Base-by-base conservation (phyloP, 2,329 filamentous ascomycete genomes). In the Emmonsia crescens region DNA sequence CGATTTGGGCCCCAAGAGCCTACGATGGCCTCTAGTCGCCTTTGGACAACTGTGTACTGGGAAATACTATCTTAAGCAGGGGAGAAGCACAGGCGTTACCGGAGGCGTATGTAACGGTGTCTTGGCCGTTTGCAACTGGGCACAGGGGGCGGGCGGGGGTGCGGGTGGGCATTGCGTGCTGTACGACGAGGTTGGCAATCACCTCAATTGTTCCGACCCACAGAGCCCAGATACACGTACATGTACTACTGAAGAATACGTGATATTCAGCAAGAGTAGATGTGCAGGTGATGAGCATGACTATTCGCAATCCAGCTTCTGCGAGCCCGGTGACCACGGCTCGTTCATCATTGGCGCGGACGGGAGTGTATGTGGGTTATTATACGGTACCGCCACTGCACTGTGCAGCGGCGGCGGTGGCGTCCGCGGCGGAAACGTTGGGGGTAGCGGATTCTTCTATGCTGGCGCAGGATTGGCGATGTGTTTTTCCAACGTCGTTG, bases 1-100 rank as follows among this genome's bases (percentile, higher is more conserved):
- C 12, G 40, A 42, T 42, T 19, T 42, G 12, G 40, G 16, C 40
- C 40, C 40, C 40, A 42, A 42, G 14, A 19, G 40, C 14, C 16
- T 42, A 42, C 3, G 14, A 42, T 42, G 40, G 40, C 16, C 33
- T 3, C 55, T 63, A 29, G 16, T 24, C 9, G 36, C 8, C 8
- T 55, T 63, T 24, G 61, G 51, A 10, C 44, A 40, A 21, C 24
- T 64, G 16, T 19, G 57, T 24, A 19, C 27, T 12, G 63, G 59
- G 8, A 33, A 48, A 24, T 65, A 60, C 56, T 65, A 65, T 49
- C 52, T 64, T 46, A 64, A 65, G 55, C 54, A 12, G 19, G 64
- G 63, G 12, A 57, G 63, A 3, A 61, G 55, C 19, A 64, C 63
- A 10, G 57, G 40, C 14, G 42, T 61, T 27, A 64, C 64, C 16